A percentile compares a stretch with the other conserved stretches of the same genome.
phyloP scores from a whole-genome alignment of 1,284 basidiomycete species.

The Marasmius fiardii region DNA sequence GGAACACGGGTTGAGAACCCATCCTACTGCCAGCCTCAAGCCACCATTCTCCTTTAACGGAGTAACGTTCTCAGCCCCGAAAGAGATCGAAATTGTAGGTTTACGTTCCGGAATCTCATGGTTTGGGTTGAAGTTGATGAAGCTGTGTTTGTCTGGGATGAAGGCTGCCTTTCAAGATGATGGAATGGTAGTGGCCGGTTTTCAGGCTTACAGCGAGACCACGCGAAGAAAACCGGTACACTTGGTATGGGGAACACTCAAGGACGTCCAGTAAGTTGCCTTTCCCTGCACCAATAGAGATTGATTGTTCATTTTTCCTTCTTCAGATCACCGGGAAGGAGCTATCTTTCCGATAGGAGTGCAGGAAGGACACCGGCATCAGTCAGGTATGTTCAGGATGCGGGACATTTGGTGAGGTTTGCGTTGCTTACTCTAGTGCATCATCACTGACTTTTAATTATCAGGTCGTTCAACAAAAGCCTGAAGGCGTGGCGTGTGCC shows the following conservation, averaged over 20 bases:
- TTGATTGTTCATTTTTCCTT: not conserved
- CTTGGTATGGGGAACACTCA: conserved; percentile 15
- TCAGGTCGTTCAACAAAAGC: conserved; percentile 16
- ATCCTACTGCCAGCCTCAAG: conserved; percentile 14
- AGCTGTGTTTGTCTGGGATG: too few species aligned
- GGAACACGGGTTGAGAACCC: conserved; percentile 13
- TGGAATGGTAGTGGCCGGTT: conserved; percentile 9
- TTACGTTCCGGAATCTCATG: not conserved
- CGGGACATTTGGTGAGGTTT: conserved; percentile 16
- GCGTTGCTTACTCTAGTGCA: too few species aligned
- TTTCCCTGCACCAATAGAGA: not conserved
- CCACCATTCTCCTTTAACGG: conserved; percentile 16
- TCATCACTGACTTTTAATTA: not conserved
- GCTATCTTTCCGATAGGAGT: conserved; percentile 5
- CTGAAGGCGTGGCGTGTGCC: conserved; percentile 10
- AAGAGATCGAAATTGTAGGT: conserved; percentile 16
- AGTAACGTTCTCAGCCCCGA: conserved; percentile 14
- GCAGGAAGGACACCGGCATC: conserved; percentile 14
- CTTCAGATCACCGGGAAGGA: conserved; percentile 6
- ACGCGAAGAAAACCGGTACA: conserved; percentile 13
- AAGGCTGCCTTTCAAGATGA: conserved; percentile 14
- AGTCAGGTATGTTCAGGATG: conserved; percentile 14
- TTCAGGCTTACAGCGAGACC: conserved; percentile 9
- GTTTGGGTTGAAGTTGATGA: too few species aligned
- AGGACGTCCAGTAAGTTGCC: conserved; percentile 15